A percentile compares a stretch with the other conserved stretches of the same genome.
These are phyloP conservation scores for Backusella luteola DNA, from an alignment of 192 early-diverging fungal genomes.

Conservation along the genomic window DNA sequence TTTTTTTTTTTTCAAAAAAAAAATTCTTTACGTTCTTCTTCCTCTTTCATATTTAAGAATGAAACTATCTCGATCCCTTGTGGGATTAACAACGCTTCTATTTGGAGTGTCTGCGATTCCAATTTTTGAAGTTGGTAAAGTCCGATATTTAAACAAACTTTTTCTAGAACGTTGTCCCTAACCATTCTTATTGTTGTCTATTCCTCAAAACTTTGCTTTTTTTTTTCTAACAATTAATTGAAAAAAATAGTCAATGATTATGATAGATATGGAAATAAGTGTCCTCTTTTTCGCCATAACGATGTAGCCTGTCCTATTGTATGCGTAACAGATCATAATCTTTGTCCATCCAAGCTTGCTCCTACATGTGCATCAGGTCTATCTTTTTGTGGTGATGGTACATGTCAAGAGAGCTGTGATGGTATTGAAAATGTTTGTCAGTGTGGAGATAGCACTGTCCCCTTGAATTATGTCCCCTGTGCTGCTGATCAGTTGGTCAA, in stretches of 20 bases:
- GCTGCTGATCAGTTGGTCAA: slow-evolving; percentile 40
- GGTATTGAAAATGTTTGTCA: slow-evolving; percentile 47
- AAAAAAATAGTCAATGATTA: slow-evolving; percentile 41
- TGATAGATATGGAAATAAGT: slow-evolving; percentile 47
- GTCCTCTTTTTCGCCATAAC: slow-evolving; percentile 44
- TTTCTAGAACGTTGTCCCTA: neutral
- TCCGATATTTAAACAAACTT: neutral
- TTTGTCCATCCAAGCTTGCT: slow-evolving; percentile 47
- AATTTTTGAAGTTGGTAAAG: slow-evolving; percentile 12
- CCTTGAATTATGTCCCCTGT: slow-evolving; percentile 46
- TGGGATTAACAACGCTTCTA: neutral
- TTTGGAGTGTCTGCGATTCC: neutral
- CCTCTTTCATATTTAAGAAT: neutral
- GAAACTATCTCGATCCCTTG: neutral
- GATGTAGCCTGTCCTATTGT: slow-evolving; percentile 51
- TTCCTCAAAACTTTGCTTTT: neutral
- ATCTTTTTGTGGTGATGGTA: slow-evolving; percentile 55
- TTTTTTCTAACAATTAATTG: neutral
- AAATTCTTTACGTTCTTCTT: neutral
- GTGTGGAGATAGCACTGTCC: slow-evolving; percentile 39
- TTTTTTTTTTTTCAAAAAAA: neutral
- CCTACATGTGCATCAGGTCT: slow-evolving; percentile 38
- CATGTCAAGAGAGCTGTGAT: slow-evolving; percentile 45
- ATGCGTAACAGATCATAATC: slow-evolving; percentile 46
- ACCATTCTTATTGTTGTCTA: neutral